Conservation (phyloP, 495 filamentous ascomycete genomes). For the Penicillium goetzii region DNA sequence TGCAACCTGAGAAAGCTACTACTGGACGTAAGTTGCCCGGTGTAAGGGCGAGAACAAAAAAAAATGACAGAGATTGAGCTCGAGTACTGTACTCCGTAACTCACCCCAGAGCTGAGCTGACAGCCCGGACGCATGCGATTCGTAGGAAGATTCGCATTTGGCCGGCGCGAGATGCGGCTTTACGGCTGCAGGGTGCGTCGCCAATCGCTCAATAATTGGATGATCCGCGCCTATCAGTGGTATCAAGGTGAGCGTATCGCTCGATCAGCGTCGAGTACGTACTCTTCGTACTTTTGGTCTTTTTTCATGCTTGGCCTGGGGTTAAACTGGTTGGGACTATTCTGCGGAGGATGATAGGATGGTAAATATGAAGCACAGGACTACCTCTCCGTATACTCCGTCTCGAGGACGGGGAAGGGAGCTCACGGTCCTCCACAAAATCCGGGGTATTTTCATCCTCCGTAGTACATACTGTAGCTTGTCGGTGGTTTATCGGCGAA, state of each 20-base stretch:
- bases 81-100: no score
- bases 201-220: conserved; percentile 27
- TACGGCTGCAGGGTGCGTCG: conserved; percentile 31
- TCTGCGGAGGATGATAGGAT: background rate
- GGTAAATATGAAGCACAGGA: background rate
- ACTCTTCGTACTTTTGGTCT: background rate
- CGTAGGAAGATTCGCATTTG: conserved; percentile 17
- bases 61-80: background rate
- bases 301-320: background rate
- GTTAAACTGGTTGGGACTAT: background rate
- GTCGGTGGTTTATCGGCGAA: conserved; percentile 16
- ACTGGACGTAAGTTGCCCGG: background rate
- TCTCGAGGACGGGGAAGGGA: background rate
- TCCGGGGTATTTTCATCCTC: conserved; percentile 18
- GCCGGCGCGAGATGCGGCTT: conserved; percentile 23
- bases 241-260: conserved; percentile 1
- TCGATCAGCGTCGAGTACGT: background rate
- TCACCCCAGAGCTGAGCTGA: background rate
- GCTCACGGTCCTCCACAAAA: conserved; percentile 12
- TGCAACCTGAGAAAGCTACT: background rate
- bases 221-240: conserved; percentile 32
- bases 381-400: background rate
- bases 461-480: background rate
- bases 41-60: conserved; percentile 2
- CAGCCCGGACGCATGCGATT: background rate